Conservation (phyloP, 2,329 filamentous ascomycete species). For the Chaetomium strumarium region DNA sequence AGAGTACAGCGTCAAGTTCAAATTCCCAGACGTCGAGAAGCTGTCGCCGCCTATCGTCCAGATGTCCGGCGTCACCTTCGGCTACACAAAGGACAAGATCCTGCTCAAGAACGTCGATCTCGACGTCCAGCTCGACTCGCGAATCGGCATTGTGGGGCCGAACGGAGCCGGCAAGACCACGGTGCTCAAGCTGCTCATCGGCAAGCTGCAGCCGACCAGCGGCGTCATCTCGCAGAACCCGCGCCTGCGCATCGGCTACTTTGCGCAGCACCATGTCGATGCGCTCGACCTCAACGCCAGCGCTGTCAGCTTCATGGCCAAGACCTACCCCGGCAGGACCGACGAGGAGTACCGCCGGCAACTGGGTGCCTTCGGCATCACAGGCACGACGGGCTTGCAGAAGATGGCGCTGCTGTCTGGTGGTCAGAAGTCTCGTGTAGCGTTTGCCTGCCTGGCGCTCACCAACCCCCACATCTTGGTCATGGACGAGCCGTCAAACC, state of each 20-base stretch:
- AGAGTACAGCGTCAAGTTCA: slow-evolving; percentile 95
- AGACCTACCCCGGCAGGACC: slow-evolving; percentile 79
- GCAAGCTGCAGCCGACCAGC: slow-evolving; percentile 67
- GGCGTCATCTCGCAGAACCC: slow-evolving; percentile 86
- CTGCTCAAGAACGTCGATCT: slow-evolving; percentile 84
- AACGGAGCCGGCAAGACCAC: slow-evolving; percentile 99
- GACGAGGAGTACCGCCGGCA: slow-evolving; percentile 97
- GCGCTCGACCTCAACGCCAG: slow-evolving; percentile 83
- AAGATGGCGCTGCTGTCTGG: slow-evolving; percentile 93
- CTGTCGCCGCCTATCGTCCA: slow-evolving; percentile 96
- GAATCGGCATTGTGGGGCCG: slow-evolving; percentile 97
- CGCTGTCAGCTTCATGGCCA: slow-evolving; percentile 94
- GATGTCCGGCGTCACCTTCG: slow-evolving; percentile 89
- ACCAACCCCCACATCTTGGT: slow-evolving; percentile 96
- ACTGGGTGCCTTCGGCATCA: slow-evolving; percentile 83
- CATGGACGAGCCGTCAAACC: slow-evolving; percentile 96
- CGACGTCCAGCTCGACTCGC: slow-evolving; percentile 94
- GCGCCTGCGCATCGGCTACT: slow-evolving; percentile 87
- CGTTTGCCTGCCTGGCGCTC: slow-evolving; percentile 91
- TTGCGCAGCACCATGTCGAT: slow-evolving; percentile 97
- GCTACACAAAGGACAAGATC: slow-evolving; percentile 73
- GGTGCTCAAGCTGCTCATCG: slow-evolving; percentile 93
- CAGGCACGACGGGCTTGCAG: slow-evolving; percentile 91
- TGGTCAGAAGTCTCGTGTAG: slow-evolving; percentile 97
- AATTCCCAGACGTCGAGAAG: slow-evolving; percentile 96